Evolutionary conservation across 202 grass and related monocot species (phyloP).

Genomic region (Schoenoplectus triqueter): DNA sequence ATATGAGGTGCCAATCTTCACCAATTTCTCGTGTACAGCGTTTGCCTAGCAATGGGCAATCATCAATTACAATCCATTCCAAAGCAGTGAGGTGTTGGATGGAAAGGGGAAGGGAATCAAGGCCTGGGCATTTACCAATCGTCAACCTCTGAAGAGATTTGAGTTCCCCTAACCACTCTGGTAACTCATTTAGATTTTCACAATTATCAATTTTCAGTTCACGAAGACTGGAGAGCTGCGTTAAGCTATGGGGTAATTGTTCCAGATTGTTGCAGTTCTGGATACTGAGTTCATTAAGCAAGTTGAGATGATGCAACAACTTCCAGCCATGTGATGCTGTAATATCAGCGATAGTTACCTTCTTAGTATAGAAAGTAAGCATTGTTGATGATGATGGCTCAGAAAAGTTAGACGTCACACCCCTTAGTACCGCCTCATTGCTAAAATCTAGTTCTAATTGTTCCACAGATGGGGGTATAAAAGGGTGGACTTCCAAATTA

Average conservation of each 20-base stretch:
- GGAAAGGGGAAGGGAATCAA: neutral
- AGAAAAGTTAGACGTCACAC: neutral
- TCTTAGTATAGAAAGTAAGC: neutral
- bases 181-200: conserved; percentile 2
- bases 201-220: neutral
- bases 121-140: neutral
- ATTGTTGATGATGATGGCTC: neutral
- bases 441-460: neutral
- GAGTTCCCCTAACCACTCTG: neutral
- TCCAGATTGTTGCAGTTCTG: neutral
- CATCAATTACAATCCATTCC: neutral
- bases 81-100: neutral
- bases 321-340: neutral
- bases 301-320: neutral
- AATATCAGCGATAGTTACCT: neutral
- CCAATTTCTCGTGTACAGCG: neutral
- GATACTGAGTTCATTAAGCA: neutral
- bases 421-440: neutral
- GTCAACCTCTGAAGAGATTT: neutral
- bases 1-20: conserved; percentile 1
- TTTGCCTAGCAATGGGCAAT: neutral
- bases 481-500: neutral
- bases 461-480: neutral
- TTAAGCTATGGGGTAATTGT: neutral
- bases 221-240: neutral